Evolutionary conservation across 2,329 filamentous ascomycete species (phyloP).

Genomic region (Biscogniauxia mediterranea): DNA sequence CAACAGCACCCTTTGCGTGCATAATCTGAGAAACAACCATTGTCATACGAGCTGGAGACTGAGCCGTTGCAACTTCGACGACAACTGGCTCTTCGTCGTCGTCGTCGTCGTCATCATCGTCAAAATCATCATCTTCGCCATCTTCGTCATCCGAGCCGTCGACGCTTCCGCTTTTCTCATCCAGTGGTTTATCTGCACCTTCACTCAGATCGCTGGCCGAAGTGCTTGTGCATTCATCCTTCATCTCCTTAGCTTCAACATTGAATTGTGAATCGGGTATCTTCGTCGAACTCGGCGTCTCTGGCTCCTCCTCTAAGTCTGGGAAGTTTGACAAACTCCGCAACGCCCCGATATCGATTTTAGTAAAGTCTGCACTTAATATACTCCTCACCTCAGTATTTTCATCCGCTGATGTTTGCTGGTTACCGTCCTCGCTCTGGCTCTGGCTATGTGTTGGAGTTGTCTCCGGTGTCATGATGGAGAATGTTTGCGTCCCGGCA

Average conservation of each 20-base stretch:
- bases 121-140: conserved; percentile 47
- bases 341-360: conserved; percentile 53
- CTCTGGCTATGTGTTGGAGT: conserved; percentile 54
- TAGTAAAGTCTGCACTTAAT: conserved; percentile 58
- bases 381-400: conserved; percentile 40
- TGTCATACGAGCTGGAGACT: conserved; percentile 56
- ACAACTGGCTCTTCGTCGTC: conserved; percentile 63
- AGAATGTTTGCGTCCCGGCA: conserved; percentile 62
- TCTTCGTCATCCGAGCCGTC: conserved; percentile 50
- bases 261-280: conserved; percentile 11
- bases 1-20: conserved; percentile 71
- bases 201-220: conserved; percentile 11
- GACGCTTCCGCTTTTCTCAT: conserved; percentile 41
- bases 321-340: conserved; percentile 44
- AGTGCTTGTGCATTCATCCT: conserved; percentile 4
- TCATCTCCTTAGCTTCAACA: conserved; percentile 4
- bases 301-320: conserved; percentile 34
- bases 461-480: conserved; percentile 52
- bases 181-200: conserved; percentile 33
- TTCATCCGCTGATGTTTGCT: conserved; percentile 41
- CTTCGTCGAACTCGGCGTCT: conserved; percentile 15
- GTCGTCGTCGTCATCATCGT: conserved; percentile 47
- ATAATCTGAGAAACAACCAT: conserved; percentile 64
- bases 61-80: conserved; percentile 62
- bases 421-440: conserved; percentile 52